These are phyloP conservation scores for Kodamaea alishanica DNA, from an alignment of 1,139 yeast genomes.

Conservation along the genomic window DNA sequence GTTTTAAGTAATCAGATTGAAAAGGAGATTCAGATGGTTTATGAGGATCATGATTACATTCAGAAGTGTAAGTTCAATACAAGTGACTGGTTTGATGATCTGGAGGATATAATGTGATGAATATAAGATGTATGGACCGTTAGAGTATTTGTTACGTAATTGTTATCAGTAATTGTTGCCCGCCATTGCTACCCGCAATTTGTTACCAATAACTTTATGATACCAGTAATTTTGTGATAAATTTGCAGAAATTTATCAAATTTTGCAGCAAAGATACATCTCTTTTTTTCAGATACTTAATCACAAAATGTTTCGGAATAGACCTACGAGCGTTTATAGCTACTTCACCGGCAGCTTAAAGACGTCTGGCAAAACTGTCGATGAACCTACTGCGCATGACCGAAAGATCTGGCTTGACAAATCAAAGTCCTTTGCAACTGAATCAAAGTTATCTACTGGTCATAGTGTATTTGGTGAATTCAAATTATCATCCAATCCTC, in stretches of 20 bases:
- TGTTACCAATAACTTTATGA: too few relatives aligned
- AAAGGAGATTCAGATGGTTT: slow-evolving; percentile 17
- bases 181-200: too few relatives aligned
- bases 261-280: background rate
- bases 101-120: background rate
- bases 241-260: background rate
- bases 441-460: too few relatives aligned
- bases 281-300: background rate
- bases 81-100: background rate
- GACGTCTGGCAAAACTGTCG: too few relatives aligned
- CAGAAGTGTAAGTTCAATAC: slow-evolving; percentile 1
- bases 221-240: background rate
- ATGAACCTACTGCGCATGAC: too few relatives aligned
- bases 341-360: background rate
- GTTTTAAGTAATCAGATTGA: slow-evolving; percentile 18
- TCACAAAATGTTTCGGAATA: background rate
- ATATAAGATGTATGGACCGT: too few relatives aligned
- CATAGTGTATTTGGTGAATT: too few relatives aligned
- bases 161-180: too few relatives aligned
- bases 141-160: too few relatives aligned
- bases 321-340: background rate
- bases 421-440: too few relatives aligned
- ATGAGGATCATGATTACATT: slow-evolving; percentile 15
- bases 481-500: too few relatives aligned
- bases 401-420: too few relatives aligned